Conservation (phyloP, 305 asterid genomes). For the Fraxinus ornus region DNA sequence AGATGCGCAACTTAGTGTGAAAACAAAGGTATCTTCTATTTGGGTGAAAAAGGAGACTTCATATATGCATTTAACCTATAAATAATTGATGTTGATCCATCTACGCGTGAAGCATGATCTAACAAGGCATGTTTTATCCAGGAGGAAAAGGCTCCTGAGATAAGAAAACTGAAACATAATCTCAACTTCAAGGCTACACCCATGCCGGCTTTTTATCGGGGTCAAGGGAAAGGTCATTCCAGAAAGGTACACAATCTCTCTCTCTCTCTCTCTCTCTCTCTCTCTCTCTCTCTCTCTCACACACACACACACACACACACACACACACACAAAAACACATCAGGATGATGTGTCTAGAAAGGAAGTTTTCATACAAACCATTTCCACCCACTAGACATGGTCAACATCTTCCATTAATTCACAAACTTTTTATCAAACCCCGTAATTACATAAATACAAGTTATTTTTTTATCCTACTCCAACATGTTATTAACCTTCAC, state of each 20-base stretch:
- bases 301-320: not conserved
- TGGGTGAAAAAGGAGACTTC: slow-evolving; percentile 1
- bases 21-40: slow-evolving; percentile 48
- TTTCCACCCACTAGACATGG: not conserved
- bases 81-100: slow-evolving; percentile 1
- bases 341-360: not conserved
- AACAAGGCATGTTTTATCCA: slow-evolving; percentile 25
- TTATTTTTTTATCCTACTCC: not conserved
- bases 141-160: slow-evolving; percentile 48
- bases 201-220: slow-evolving; percentile 36
- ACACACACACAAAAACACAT: not conserved
- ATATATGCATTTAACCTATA: not conserved
- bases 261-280: not conserved
- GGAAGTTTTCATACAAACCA: not conserved
- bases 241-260: slow-evolving; percentile 36
- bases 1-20: slow-evolving; percentile 42
- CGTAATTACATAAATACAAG: not conserved
- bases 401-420: not conserved
- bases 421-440: not conserved
- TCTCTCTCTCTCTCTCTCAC: not conserved
- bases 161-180: slow-evolving; percentile 36
- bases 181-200: slow-evolving; percentile 49
- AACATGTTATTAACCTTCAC: not conserved
- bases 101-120: slow-evolving; percentile 15
- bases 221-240: slow-evolving; percentile 23